These are phyloP conservation scores for Scheffersomyces quercinus DNA, from an alignment of 1,139 yeast genomes.

Conservation along the genomic window DNA sequence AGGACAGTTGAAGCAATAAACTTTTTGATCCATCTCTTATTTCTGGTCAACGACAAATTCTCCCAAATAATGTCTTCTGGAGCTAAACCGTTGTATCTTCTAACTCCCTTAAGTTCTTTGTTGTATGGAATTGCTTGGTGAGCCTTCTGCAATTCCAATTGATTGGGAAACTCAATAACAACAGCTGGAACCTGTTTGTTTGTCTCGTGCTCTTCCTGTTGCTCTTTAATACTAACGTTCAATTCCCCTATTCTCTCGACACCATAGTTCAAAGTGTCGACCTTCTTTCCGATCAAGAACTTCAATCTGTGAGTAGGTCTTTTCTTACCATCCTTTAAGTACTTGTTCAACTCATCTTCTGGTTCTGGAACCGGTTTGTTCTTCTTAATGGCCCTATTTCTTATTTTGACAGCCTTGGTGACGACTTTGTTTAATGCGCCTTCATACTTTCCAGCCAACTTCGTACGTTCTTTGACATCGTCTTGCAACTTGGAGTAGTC, in stretches of 20 bases:
- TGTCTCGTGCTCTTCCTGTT: conserved; percentile 52
- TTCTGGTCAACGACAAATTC: conserved; percentile 53
- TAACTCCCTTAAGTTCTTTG: conserved; percentile 60
- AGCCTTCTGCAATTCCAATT: conserved; percentile 88
- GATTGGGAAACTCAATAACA: conserved; percentile 83
- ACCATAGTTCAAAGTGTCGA: conserved; percentile 76
- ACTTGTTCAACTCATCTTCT: conserved; percentile 55
- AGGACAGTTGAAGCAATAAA: conserved; percentile 44
- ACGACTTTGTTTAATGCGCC: conserved; percentile 56
- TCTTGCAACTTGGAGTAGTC: conserved; percentile 54
- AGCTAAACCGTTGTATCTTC: conserved; percentile 58
- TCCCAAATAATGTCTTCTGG: conserved; percentile 88
- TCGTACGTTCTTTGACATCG: conserved; percentile 55
- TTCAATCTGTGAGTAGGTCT: conserved; percentile 67
- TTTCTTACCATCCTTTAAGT: conserved; percentile 58
- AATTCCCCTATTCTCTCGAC: conserved; percentile 66
- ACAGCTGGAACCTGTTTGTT: conserved; percentile 66
- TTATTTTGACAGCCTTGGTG: conserved; percentile 55
- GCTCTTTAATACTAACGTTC: conserved; percentile 60
- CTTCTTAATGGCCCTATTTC: conserved; percentile 58
- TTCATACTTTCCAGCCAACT: conserved; percentile 59
- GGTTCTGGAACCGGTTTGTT: conserved; percentile 54
- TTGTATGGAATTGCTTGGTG: conserved; percentile 75
- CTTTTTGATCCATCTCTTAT: conserved; percentile 42
- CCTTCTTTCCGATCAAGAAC: conserved; percentile 71